These are phyloP conservation scores for Ceratocystiopsis brevicomis DNA, from an alignment of 2,329 filamentous ascomycete species.

Conservation along the genomic window DNA sequence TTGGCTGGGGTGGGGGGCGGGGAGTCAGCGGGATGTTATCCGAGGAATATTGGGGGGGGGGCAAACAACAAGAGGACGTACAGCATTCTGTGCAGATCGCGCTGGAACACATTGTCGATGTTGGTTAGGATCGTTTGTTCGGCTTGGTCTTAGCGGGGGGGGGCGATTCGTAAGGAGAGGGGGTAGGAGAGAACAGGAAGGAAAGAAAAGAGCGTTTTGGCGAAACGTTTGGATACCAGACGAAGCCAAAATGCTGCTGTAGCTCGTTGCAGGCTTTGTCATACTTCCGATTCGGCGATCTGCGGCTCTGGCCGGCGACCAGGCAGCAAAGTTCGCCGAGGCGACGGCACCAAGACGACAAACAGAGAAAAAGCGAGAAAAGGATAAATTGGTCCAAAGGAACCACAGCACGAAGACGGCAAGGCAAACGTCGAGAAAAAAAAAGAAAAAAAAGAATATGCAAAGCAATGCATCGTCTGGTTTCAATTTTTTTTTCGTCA, in stretches of 20 bases:
- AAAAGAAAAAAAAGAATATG: not conserved
- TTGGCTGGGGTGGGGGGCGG: slow-evolving; percentile 25
- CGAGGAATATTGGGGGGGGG: slow-evolving; percentile 10
- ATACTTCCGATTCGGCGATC: not conserved
- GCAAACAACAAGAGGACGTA: slow-evolving; percentile 12
- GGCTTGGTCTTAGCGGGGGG: no score
- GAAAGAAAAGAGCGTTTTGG: not conserved
- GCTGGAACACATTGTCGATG: slow-evolving; percentile 21
- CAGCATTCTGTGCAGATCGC: slow-evolving; percentile 24
- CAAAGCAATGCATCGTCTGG: not conserved
- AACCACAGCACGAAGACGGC: no score
- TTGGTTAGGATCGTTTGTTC: not conserved
- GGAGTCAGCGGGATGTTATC: no score
- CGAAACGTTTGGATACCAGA: not conserved
- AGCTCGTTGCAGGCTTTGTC: not conserved
- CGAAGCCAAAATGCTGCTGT: not conserved
- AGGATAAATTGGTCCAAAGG: no score
- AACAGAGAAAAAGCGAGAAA: no score
- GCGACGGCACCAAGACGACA: no score
- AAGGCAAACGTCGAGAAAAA: not conserved
- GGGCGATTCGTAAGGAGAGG: slow-evolving; percentile 22
- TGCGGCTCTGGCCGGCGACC: no score
- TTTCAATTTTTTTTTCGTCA: no score
- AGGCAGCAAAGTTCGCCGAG: no score
- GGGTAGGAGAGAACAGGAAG: not conserved